phyloP scores from a whole-genome alignment of 306 rosid species.

The Gastrolobium villosum region DNA sequence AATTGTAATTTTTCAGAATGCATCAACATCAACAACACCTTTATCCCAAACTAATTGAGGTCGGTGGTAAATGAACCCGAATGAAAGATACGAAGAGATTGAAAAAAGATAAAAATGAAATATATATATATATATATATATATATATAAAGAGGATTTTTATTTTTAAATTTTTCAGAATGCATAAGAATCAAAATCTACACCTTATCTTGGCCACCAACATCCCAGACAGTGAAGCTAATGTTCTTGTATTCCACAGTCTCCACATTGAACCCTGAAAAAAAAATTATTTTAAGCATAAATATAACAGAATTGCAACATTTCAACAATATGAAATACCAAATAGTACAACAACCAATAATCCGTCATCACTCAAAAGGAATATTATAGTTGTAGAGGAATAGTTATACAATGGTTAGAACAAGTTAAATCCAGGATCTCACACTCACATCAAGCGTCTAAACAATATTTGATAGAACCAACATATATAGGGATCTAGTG shows the following conservation, averaged over 20 bases:
- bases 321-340: conserved; percentile 15
- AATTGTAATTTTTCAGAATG: neutral
- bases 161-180: neutral
- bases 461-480: conserved; percentile 8
- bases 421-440: conserved; percentile 23
- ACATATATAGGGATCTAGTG: conserved; percentile 13
- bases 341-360: neutral
- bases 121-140: no score
- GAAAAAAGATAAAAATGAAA: no score
- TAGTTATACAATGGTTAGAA: neutral
- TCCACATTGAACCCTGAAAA: conserved; percentile 95
- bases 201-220: conserved; percentile 99
- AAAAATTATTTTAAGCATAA: conserved; percentile 1
- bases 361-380: neutral
- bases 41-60: no score
- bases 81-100: no score
- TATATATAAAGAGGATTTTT: no score
- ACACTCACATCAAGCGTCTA: conserved; percentile 21
- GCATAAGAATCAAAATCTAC: conserved; percentile 38
- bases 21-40: no score
- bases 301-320: conserved; percentile 3
- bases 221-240: conserved; percentile 99
- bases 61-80: no score
- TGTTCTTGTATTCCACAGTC: conserved; percentile 98
- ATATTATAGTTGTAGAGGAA: conserved; percentile 7